Percentiles rank a stretch among this genome's conserved stretches.
Evolutionary conservation across 2,329 filamentous ascomycete genomes (phyloP).

Genomic region (Purpureocillium lavendulum): DNA sequence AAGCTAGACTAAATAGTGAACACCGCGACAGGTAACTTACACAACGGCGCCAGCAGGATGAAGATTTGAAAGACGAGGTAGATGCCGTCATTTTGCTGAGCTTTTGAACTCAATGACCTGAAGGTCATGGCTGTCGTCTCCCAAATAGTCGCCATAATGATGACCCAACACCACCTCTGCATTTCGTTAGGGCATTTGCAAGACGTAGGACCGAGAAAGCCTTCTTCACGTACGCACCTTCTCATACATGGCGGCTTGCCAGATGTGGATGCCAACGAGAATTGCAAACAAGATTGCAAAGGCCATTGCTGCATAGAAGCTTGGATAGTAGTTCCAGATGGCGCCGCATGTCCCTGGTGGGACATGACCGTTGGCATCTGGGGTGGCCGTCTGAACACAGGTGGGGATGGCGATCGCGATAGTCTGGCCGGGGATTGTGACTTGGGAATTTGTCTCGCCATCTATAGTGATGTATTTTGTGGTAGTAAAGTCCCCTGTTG

Average conservation of each 20-base stretch:
- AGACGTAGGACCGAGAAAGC: too few species aligned
- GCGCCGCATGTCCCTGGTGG: slow-evolving; percentile 5
- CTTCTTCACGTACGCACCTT: too few species aligned
- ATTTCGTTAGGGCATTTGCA: too few species aligned
- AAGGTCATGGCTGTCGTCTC: slow-evolving; percentile 16
- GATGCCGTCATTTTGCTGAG: slow-evolving; percentile 10
- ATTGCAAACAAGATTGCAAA: slow-evolving; percentile 14
- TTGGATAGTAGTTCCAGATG: slow-evolving; percentile 19
- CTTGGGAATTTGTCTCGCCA: too few species aligned
- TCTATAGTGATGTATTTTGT: too few species aligned
- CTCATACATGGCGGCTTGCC: too few species aligned
- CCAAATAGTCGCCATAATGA: slow-evolving; percentile 19
- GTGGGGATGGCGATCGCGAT: too few species aligned
- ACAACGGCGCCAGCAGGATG: slow-evolving; percentile 17
- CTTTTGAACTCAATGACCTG: slow-evolving; percentile 14
- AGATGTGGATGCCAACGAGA: slow-evolving; percentile 13
- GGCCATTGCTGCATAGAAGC: slow-evolving; percentile 14
- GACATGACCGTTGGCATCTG: not conserved
- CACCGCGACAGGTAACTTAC: slow-evolving; percentile 3
- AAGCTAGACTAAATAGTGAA: too few species aligned
- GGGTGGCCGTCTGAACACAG: not conserved
- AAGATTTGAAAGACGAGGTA: slow-evolving; percentile 16
- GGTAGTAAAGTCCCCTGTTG: too few species aligned
- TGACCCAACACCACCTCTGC: slow-evolving; percentile 19
- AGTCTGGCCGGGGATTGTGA: too few species aligned